Percentiles rank a stretch among this genome's conserved stretches.
These are phyloP conservation scores for Psidium friedrichsthalianum DNA, from an alignment of 345 rosid species.

Conservation along the genomic window DNA sequence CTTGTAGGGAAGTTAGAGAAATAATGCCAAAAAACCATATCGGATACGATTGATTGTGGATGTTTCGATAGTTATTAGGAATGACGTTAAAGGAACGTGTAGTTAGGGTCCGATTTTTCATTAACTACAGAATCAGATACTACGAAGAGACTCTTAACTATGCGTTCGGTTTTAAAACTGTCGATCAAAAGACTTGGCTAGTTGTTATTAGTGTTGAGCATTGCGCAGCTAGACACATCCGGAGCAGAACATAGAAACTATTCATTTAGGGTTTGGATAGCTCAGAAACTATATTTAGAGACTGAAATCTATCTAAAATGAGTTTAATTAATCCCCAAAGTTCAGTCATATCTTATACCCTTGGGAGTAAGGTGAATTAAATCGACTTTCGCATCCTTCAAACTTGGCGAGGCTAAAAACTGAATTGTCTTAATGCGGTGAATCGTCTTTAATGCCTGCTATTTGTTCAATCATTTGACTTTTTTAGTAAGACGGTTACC, in stretches of 20 bases:
- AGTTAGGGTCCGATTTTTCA: neutral
- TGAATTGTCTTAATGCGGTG: neutral
- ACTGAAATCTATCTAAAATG: neutral
- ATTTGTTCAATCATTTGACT: neutral
- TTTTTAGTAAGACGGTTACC: neutral
- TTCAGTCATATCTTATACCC: no score
- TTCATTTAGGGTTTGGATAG: neutral
- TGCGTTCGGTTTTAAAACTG: neutral
- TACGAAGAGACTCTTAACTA: neutral
- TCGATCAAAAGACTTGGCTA: neutral
- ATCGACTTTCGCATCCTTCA: neutral
- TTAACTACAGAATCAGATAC: neutral
- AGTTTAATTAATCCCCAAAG: neutral
- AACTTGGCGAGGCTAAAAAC: neutral
- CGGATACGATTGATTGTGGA: neutral
- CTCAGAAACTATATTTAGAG: neutral
- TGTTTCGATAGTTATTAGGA: neutral
- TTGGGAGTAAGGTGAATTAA: neutral
- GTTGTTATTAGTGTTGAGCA: neutral
- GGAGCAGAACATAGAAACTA: neutral
- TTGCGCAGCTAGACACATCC: neutral
- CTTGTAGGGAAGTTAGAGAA: neutral
- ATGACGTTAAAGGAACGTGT: neutral
- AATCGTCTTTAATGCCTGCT: neutral
- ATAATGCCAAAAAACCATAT: neutral